Base-by-base conservation (phyloP, 495 filamentous ascomycete genomes). In the Neurospora pannonica region DNA sequence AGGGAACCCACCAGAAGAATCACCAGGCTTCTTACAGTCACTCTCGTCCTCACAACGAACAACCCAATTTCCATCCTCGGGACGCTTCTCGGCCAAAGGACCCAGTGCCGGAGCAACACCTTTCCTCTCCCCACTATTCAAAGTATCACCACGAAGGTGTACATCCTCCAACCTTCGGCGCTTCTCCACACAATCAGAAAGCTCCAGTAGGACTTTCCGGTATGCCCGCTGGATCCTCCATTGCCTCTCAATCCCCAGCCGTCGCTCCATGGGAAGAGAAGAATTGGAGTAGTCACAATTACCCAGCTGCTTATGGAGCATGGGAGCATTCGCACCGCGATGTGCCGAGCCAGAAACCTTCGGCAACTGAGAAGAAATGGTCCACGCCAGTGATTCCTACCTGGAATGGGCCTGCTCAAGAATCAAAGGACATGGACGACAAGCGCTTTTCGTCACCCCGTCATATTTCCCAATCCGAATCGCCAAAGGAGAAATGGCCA, bases 381-480 rank as follows among this genome's bases (percentile, higher is more conserved):
- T 4, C 28, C 28, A 34, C 28, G 0, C 54, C 54, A 0, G 2
- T 1, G 2, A 19, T 62, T 0, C 1, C 54, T 0, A 19, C 28
- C 0, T 34, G 54, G 28, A 62, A 17, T 0, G 24, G 24, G 0
- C 54, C 13, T 19, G 7, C 1, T 7, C 28, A 0, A 0, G 24
- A 62, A 0, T 19, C 5, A 31, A 17, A 31, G 0, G 48, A 5
- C 48, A 28, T 0, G 5, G 24, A 62, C 21, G 1, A 28, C 24
- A 31, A 62, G 0, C 2, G 24, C 0, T 1, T 28, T 31, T 0
- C 5, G 11, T 60, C 24, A 0, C 13, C 28, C 4, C 28, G 0
- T 34, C 46, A 0, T 8, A 3, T 0, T 62, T 0, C 13, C 15
- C 54, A 6, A 62, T 0, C 2, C 13, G 28, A 17, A 17, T 62